A percentile compares a stretch with the other conserved stretches of the same genome.
Conservation (phyloP, 176 grass and related monocot species). For the Saccharum spontaneum region DNA sequence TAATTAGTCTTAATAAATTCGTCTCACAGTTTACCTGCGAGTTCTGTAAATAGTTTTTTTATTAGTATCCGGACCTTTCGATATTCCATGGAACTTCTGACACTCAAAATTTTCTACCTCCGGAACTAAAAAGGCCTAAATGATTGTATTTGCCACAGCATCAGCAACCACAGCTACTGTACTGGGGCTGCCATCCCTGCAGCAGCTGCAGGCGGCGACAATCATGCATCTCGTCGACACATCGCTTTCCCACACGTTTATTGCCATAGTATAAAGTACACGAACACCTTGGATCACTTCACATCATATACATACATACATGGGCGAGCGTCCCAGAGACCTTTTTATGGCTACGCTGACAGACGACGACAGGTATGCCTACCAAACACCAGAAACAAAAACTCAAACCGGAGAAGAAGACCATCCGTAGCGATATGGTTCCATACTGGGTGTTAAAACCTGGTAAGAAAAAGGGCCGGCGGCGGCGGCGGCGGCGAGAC, state of each 20-base stretch:
- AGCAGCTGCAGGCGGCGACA: neutral
- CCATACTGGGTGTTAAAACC: conserved; percentile 16
- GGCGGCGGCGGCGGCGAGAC: neutral
- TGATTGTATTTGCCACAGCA: neutral
- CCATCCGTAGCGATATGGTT: neutral
- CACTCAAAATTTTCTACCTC: no score
- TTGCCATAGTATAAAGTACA: conserved; percentile 37
- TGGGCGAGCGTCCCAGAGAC: conserved; percentile 28
- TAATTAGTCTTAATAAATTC: no score
- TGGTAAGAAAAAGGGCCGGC: conserved; percentile 1
- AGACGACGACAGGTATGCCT: neutral
- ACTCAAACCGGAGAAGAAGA: neutral
- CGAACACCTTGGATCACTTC: conserved; percentile 32
- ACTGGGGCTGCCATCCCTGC: neutral
- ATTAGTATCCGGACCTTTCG: no score
- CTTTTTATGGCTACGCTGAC: conserved; percentile 17
- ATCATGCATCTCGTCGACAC: conserved; percentile 1
- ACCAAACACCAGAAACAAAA: neutral
- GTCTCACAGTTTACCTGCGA: no score
- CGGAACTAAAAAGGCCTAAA: neutral
- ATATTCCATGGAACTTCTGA: no score
- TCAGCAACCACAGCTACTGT: neutral
- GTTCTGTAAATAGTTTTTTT: no score
- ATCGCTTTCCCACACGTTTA: conserved; percentile 40
- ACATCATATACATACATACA: conserved; percentile 56